Base-by-base conservation (phyloP, 305 asterid genomes). In the Rubia balearica region DNA sequence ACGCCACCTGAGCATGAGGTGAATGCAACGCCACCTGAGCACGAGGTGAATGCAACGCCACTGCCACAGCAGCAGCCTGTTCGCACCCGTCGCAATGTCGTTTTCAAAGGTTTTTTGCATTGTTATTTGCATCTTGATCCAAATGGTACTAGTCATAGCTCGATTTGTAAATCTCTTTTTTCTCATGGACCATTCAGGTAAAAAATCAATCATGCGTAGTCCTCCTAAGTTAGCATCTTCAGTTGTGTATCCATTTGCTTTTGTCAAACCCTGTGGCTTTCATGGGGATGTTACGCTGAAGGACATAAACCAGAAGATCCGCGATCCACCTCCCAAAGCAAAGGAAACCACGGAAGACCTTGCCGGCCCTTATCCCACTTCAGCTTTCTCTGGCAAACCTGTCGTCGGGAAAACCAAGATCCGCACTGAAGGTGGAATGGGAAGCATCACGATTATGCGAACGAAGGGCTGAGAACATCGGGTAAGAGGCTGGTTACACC, bases 331-430 rank as follows among this genome's bases (percentile, higher is more conserved):
- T 19, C 61, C 89, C 51, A 86, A 73, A 70, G 38, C 68, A 19
- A 67, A 79, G 77, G 84, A 84, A 74, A 75, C 75, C 61, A 80
- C 77, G 59, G 85, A 77, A 76, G 96, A 91, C 27, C 81, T 87
- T 41, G 70, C 81, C 11, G 81, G 67, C 72, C 41, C 85, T 61
- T 90, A 75, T 70, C 94, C 89, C 46, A 90, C 81, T 22, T 90
- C 98, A 57, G 96, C 97, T 24, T 87, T 92, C 77, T 89, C 97
- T 1, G 98, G 98, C 71, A 92, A 90, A 74, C 98, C 97, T 1
- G 96, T 92, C 1, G 92, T 92, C 2, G 97, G 96, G 33, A 92
- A 90, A 83, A 93, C 98, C 48, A 93, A 88, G 74, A 90, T 93
- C 40, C 92, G 85, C 49, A 93, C 94, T 2, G 94, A 90, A 82